Evolutionary conservation across 495 filamentous ascomycete species (phyloP), one percentile per base, ranked within the genome.

Genomic region (Aspergillus hancockii): DNA sequence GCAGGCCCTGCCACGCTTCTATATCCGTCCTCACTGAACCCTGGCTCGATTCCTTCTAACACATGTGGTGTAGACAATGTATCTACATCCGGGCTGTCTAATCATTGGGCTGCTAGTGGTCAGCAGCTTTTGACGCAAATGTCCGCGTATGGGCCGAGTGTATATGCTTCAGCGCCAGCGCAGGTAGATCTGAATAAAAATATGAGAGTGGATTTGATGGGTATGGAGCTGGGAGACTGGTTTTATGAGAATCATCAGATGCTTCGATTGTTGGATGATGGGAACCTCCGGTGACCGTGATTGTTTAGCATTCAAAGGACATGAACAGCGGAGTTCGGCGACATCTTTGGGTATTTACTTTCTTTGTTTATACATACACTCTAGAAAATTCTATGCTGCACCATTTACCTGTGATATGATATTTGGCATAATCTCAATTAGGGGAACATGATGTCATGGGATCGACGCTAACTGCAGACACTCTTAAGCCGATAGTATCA

Each of bases 201-300:
- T 18, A 23, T 64, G 57, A 53, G 57, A 49, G 58, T 58, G 58
- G 53, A 60, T 58, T 18, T 64, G 40, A 54, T 54, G 23, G 57
- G 62, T 9, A 54, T 45, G 46, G 34, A 60, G 31, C 58, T 60
- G n/a, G 60, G 62, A 58, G 62, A 64, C 36, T 61, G 58, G 58
- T 61, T 61, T 12, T 55, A 52, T 40, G 43, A 61, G 32, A 61
- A 61, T 21, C 52, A 61, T 47, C 30, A 53, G 14, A 61, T 61
- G 4, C 51, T 61, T 46, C 55, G 52, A 38, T 52, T 52, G 58
- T 46, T 61, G 14, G 58, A 56, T 32, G 52, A 61, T 52, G 38
- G 38, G 7, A 12, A 41, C 16, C 12, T 41, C n/a, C n/a, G 38
- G 38, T 41, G 16, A 14, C 1, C n/a, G 8, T 41, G 38, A 41